Conservation (phyloP, 2,329 filamentous ascomycete species). For the Aureobasidium lini region DNA sequence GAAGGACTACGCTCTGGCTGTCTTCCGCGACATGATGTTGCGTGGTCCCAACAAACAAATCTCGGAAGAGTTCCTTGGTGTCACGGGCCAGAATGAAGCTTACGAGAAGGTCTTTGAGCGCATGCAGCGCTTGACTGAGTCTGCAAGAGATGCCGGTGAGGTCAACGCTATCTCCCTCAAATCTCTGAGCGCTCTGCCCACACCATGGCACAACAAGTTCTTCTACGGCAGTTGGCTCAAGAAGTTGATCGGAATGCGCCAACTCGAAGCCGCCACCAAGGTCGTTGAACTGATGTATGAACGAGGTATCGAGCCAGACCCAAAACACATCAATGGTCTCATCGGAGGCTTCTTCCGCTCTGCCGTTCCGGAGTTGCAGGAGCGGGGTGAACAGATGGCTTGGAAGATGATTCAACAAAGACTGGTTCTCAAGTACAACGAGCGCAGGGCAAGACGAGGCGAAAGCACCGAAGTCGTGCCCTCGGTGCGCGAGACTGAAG, state of each 20-base stretch:
- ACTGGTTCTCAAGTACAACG: conserved; percentile 53
- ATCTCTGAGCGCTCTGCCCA: conserved; percentile 46
- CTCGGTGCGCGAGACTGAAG: background rate
- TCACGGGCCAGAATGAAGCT: conserved; percentile 38
- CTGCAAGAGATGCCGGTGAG: conserved; percentile 25
- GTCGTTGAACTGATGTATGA: conserved; percentile 71
- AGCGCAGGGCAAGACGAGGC: conserved; percentile 11
- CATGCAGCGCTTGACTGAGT: conserved; percentile 17
- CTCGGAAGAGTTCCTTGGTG: conserved; percentile 23
- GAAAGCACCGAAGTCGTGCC: background rate
- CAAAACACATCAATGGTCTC: conserved; percentile 74
- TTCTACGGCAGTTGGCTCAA: conserved; percentile 88
- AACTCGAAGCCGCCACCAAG: conserved; percentile 56
- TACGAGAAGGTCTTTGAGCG: conserved; percentile 25
- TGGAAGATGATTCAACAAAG: conserved; percentile 71
- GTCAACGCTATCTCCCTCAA: conserved; percentile 43
- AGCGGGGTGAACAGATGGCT: conserved; percentile 58
- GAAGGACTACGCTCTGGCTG: conserved; percentile 59
- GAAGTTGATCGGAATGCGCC: conserved; percentile 61
- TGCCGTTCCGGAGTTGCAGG: conserved; percentile 42
- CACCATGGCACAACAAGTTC: conserved; percentile 59
- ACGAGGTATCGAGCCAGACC: conserved; percentile 58
- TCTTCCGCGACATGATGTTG: conserved; percentile 87
- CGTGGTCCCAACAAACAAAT: conserved; percentile 20
- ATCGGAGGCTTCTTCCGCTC: conserved; percentile 67